phyloP scores from a whole-genome alignment of 352 stramenopile species.

The Phytophthora agathidicida region DNA sequence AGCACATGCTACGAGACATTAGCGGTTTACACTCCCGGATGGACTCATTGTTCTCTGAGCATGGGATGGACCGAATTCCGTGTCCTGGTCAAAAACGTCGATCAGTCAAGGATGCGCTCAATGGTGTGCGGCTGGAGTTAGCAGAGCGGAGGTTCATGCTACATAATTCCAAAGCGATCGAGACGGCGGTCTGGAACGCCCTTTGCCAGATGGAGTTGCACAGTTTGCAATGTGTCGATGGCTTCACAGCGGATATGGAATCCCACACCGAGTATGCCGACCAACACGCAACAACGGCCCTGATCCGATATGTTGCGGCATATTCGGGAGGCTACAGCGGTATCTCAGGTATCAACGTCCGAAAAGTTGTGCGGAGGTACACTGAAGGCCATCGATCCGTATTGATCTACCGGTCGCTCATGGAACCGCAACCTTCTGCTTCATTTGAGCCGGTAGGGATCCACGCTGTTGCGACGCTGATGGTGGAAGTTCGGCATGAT shows the following conservation, averaged over 20 bases:
- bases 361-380: slow-evolving; percentile 10
- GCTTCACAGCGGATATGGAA: background rate
- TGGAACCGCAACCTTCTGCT: background rate
- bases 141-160: background rate
- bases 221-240: background rate
- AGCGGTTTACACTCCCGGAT: background rate
- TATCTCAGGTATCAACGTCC: background rate
- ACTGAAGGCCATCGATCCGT: background rate
- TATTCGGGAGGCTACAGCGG: background rate
- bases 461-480: slow-evolving; percentile 3
- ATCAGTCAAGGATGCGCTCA: background rate
- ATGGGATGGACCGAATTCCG: background rate
- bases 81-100: slow-evolving; percentile 1
- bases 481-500: background rate
- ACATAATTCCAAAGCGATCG: background rate
- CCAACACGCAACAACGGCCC: background rate
- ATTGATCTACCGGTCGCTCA: slow-evolving; percentile 1
- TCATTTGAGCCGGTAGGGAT: background rate
- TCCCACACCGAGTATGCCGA: background rate
- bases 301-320: background rate
- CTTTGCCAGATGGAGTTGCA: slow-evolving; percentile 2
- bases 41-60: background rate
- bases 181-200: slow-evolving; percentile 7
- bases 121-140: slow-evolving; percentile 1
- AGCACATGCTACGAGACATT: background rate